A percentile compares a stretch with the other conserved stretches of the same genome.
Conservation (phyloP, 2,329 filamentous ascomycete genomes). For the Xylariomycetidae sp. region DNA sequence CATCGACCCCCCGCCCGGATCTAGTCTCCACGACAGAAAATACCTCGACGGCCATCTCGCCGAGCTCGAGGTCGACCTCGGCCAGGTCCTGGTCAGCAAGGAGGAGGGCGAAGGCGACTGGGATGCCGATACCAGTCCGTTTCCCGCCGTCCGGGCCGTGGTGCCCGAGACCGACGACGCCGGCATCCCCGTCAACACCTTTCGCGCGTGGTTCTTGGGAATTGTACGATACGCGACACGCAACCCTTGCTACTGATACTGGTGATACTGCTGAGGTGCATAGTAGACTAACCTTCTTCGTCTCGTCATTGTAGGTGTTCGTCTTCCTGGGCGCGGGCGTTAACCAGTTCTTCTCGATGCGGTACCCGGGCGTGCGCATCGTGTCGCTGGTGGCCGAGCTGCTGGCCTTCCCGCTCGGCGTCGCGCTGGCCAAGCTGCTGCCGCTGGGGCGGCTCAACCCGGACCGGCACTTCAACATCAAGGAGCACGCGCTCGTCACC, state of each 20-base stretch:
- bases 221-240: too few species aligned
- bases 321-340: constrained; percentile 41
- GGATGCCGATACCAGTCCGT: constrained; percentile 27
- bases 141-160: constrained; percentile 26
- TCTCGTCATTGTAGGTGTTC: constrained; percentile 35
- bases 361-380: constrained; percentile 41
- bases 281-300: too few species aligned
- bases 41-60: constrained; percentile 26
- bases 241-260: too few species aligned
- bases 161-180: constrained; percentile 29
- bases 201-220: constrained; percentile 40
- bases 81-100: constrained; percentile 18
- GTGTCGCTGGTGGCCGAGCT: constrained; percentile 41
- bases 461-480: constrained; percentile 40
- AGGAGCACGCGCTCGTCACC: constrained; percentile 40
- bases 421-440: constrained; percentile 32
- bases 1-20: too few species aligned
- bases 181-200: constrained; percentile 36
- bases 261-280: too few species aligned
- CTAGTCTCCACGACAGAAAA: too few species aligned
- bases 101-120: constrained; percentile 26
- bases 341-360: constrained; percentile 42
- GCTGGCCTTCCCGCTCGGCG: constrained; percentile 37
- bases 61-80: constrained; percentile 28
- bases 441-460: constrained; percentile 36